phyloP scores from a whole-genome alignment of 2,329 filamentous ascomycete genomes.

The Lizonia empirigonia region DNA sequence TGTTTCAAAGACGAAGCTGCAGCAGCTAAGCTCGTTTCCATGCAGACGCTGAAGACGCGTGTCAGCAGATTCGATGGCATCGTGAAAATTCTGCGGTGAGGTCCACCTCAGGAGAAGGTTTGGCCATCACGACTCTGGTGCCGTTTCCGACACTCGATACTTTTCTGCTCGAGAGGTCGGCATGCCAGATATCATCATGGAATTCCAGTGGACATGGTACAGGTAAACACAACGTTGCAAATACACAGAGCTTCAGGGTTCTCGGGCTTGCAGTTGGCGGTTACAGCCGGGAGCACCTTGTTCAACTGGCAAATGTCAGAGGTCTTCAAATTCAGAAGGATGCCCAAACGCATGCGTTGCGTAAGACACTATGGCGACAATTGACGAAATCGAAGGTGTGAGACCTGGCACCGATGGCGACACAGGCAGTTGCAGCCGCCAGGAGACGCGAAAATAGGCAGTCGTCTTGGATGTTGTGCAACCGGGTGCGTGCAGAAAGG shows the following conservation, averaged over 20 bases:
- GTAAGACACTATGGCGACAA: constrained; percentile 23
- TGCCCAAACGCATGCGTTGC: constrained; percentile 5
- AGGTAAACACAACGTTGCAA: neutral
- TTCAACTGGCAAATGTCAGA: neutral
- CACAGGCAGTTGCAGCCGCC: constrained; percentile 18
- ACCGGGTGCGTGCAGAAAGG: constrained; percentile 10
- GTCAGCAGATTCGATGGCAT: constrained; percentile 25
- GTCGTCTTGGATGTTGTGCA: constrained; percentile 20
- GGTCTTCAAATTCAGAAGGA: neutral
- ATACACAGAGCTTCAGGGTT: neutral
- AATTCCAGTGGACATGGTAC: neutral
- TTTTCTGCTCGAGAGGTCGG: neutral
- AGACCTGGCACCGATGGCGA: constrained; percentile 29
- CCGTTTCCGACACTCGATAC: neutral
- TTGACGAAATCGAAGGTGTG: constrained; percentile 32
- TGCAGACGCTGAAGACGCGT: constrained; percentile 28
- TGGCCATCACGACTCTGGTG: neutral
- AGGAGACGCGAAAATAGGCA: constrained; percentile 22
- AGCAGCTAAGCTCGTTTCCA: constrained; percentile 24
- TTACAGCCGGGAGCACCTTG: neutral
- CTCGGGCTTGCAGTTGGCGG: neutral
- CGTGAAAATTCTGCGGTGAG: constrained; percentile 28
- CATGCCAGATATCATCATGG: neutral
- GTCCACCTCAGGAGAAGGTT: constrained; percentile 19
- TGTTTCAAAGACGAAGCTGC: constrained; percentile 27